Base-by-base conservation (phyloP, 164 flowering plant genomes). In the Cinnamomum chago region DNA sequence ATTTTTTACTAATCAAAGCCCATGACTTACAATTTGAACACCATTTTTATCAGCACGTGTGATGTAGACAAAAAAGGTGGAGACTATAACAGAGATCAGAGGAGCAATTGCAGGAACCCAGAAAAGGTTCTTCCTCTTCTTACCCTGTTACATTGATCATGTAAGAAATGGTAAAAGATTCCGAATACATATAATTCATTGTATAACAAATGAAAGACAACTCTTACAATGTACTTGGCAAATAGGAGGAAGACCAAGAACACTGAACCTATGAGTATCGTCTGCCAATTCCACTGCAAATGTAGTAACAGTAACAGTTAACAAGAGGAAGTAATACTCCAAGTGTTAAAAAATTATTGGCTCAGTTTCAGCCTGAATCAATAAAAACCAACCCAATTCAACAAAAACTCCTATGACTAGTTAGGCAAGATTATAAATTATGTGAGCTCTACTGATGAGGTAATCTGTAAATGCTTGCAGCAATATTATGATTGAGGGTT, bases 281-380 rank as follows among this genome's bases (percentile, higher is more conserved):
- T 93, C 85, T 88, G 93, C 99, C 95, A 90, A 82, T 93, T 93
- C 99, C 98, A 93, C 99, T 95, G 90, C 83, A 86, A 84, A 74
- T 33, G 51, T 17, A 18, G 7, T 65, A 50, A 66, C 10, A 67
- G n/a, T 5, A 67, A 67, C 47, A 67, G 47, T 67, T 35, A 67
- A 5, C 17, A 13, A 20, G 47, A 28, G 28, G 25, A 64, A 64
- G 27, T 23, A 64, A 64, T 12, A 64, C 6, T n/a, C 18, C 27
- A 64, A 24, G 22, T n/a, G 60, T 17, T 55, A 13, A 55, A 14
- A 13, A 14, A 14, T 3, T 55, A 15, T 20, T 55, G 47, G 60
- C 60, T 17, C 60, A 17, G n/a, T 55, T 55, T 20, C n/a, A 20
- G 60, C 20, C 5, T 55, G n/a, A 55, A 14, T 55, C 7, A 18